Evolutionary conservation across 257 asterid genomes (phyloP).

Genomic region (Ilex asprella): DNA sequence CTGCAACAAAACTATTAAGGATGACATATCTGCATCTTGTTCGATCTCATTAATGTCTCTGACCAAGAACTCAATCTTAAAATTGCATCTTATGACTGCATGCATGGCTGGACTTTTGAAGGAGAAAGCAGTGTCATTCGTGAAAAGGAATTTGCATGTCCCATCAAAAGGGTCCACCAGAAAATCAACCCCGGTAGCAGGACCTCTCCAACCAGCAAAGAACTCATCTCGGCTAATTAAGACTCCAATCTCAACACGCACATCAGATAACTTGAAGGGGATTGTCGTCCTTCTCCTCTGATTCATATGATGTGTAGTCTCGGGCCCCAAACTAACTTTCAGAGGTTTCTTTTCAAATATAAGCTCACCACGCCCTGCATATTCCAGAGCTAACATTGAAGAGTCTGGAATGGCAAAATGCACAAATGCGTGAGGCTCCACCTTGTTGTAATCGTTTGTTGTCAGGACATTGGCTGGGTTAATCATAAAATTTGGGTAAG

Average conservation of each 20-base stretch:
- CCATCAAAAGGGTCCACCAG: conserved; percentile 71
- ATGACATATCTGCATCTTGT: conserved; percentile 24
- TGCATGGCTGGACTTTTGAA: conserved; percentile 28
- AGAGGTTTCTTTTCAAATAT: conserved; percentile 26
- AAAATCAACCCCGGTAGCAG: conserved; percentile 46
- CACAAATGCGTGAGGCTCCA: conserved; percentile 77
- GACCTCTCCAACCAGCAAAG: conserved; percentile 66
- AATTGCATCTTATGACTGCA: conserved; percentile 57
- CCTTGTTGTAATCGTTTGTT: conserved; percentile 43
- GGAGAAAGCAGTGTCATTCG: conserved; percentile 62
- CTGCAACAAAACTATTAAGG: conserved; percentile 42
- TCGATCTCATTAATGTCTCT: conserved; percentile 59
- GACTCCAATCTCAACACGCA: conserved; percentile 51
- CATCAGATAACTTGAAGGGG: conserved; percentile 51
- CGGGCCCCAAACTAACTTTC: conserved; percentile 67
- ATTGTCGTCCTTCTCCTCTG: conserved; percentile 53
- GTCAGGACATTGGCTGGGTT: conserved; percentile 29
- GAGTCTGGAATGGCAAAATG: conserved; percentile 64
- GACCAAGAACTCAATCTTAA: conserved; percentile 58
- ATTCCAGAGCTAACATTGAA: conserved; percentile 45
- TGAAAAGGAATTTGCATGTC: conserved; percentile 55
- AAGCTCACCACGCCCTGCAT: conserved; percentile 52
- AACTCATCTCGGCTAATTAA: conserved; percentile 53
- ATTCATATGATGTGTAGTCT: conserved; percentile 52
- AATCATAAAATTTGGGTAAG: conserved; percentile 51